These are phyloP conservation scores for Stachybotrys chartarum DNA, from an alignment of 2,329 filamentous ascomycete species.

Conservation along the genomic window DNA sequence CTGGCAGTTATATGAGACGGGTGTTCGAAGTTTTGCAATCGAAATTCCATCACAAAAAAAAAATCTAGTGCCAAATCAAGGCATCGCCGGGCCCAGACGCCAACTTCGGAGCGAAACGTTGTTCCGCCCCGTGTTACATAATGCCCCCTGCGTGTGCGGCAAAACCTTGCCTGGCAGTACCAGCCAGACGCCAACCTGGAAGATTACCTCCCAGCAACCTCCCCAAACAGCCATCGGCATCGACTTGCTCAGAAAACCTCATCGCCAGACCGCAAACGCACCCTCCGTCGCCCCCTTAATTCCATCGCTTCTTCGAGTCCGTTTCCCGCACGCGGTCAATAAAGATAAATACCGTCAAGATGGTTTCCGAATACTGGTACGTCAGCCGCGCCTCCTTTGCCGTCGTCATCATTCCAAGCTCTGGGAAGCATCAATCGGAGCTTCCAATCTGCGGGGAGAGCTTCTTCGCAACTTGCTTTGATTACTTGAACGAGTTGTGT, in stretches of 20 bases:
- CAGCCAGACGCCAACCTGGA: conserved; percentile 29
- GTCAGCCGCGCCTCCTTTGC: conserved; percentile 33
- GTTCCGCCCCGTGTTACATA: conserved; percentile 20
- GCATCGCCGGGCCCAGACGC: background rate
- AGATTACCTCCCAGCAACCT: conserved; percentile 24
- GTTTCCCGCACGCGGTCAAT: conserved; percentile 6
- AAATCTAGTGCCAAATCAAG: background rate
- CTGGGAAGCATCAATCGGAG: conserved; percentile 19
- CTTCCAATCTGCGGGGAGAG: conserved; percentile 15
- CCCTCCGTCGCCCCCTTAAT: conserved; percentile 9
- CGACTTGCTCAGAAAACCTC: conserved; percentile 15
- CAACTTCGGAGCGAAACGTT: background rate
- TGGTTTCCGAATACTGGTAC: conserved; percentile 79
- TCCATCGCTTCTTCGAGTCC: conserved; percentile 7
- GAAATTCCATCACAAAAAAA: background rate
- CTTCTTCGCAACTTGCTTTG: background rate
- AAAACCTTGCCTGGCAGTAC: conserved; percentile 28
- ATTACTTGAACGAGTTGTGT: background rate
- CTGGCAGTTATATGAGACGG: too few relatives aligned
- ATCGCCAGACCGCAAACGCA: conserved; percentile 7
- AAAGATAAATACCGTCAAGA: conserved; percentile 41
- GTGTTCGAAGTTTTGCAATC: too few relatives aligned
- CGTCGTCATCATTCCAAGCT: conserved; percentile 19
- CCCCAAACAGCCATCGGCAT: conserved; percentile 14
- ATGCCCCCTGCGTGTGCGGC: conserved; percentile 24